Base-by-base conservation (phyloP, 169 alveolate species). In the Eimeria praecox region DNA sequence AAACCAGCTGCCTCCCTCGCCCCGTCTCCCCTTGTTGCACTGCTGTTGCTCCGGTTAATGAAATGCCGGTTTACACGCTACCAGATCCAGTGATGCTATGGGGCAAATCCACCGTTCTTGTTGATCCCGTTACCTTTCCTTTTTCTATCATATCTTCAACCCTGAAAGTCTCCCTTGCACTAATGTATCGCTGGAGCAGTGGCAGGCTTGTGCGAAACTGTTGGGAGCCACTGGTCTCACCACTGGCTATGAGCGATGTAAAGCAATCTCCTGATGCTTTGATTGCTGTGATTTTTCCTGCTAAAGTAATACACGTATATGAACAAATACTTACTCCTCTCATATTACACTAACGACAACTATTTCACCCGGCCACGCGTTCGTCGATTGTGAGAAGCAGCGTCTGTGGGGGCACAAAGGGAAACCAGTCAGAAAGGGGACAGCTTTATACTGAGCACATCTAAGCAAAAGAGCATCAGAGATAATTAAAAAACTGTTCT, bases 211-310 rank as follows among this genome's bases (percentile, higher is more conserved):
- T 22, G 80, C 49, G 80, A 30, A n/a, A 49, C 80, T 69, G 64
- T 12, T 40, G 35, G 35, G 64, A 12, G 64, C 87, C 87, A 77
- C 59, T 77, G 87, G 87, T 77, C 64, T 42, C 64, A 27, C 87
- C 87, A 77, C 5, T 77, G 87, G 87, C 87, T 77, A 42, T 27
- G 64, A 16, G n/a, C 0, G 27, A 33, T 22, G 46, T n/a, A 69
- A 4, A 69, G 80, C 80, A 1, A n/a, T 69, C 4, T 35, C 49
- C 49, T 33, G 27, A 69, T 33, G 49, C 49, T 14, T 69, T 35
- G 20, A 0, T 8, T 35, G 49, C n/a, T 33, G 80, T n/a, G 4
- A 69, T 12, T 69, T 30, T 16, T 16, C 49, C 12, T n/a, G 49
- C 22, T 3, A 33, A 69, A 69, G 27, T 2, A 33, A 4, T n/a